phyloP scores from a whole-genome alignment of 1,284 basidiomycete species.

The Neolentinus lepideus region DNA sequence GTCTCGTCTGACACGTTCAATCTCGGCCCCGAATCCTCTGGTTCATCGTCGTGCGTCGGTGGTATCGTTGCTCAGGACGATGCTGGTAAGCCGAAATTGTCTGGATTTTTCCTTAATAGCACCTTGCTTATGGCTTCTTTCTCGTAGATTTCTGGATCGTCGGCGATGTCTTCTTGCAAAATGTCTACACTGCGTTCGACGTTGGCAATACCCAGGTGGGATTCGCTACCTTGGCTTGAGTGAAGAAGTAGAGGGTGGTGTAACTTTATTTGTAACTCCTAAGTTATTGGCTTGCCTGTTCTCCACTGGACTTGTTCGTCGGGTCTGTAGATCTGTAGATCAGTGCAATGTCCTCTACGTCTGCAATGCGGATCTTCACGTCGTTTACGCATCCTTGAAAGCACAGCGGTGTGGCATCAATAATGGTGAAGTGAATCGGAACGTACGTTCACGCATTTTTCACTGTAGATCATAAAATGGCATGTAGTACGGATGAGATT shows the following conservation, averaged over 20 bases:
- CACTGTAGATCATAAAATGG: not conserved
- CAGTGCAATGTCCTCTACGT: not conserved
- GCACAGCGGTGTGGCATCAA: too few relatives aligned
- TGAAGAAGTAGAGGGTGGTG: not conserved
- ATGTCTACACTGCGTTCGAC: slow-evolving; percentile 18
- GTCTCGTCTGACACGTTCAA: slow-evolving; percentile 30
- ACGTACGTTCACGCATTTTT: not conserved
- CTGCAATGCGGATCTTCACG: not conserved
- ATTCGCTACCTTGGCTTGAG: slow-evolving; percentile 15
- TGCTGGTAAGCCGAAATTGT: slow-evolving; percentile 1
- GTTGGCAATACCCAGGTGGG: slow-evolving; percentile 16
- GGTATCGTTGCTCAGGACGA: slow-evolving; percentile 17
- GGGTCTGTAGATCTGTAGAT: too few relatives aligned
- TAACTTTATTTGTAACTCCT: not conserved
- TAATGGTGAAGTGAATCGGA: too few relatives aligned
- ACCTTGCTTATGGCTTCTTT: not conserved
- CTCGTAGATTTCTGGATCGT: slow-evolving; percentile 16
- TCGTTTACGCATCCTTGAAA: not conserved
- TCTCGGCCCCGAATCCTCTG: slow-evolving; percentile 20
- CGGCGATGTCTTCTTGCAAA: slow-evolving; percentile 18
- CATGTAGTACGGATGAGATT: not conserved
- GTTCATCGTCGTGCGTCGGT: slow-evolving; percentile 26
- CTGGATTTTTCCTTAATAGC: not conserved
- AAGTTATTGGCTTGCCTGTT: not conserved
- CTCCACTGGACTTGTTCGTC: too few relatives aligned